These are phyloP conservation scores for Waltergamsia citrina DNA, from an alignment of 2,329 filamentous ascomycete genomes.

Conservation along the genomic window DNA sequence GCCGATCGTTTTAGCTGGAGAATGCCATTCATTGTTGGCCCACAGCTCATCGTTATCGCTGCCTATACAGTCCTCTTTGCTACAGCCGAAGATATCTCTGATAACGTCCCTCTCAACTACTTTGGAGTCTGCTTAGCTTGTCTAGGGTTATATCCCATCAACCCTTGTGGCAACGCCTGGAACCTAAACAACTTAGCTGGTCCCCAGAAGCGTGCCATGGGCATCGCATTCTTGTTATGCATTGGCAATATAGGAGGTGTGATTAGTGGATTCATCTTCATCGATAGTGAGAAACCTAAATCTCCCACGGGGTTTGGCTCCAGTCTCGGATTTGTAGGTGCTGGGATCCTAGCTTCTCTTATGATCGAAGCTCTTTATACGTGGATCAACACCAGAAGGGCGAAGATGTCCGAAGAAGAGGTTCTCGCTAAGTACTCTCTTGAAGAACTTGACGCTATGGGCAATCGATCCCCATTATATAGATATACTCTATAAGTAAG, in stretches of 20 bases:
- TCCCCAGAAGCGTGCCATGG: constrained; percentile 16
- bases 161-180: background rate
- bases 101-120: constrained; percentile 20
- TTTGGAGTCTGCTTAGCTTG: constrained; percentile 1
- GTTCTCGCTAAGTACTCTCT: no score
- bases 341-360: no score
- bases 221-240: constrained; percentile 20
- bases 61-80: constrained; percentile 22
- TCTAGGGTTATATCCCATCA: constrained; percentile 7
- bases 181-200: constrained; percentile 12
- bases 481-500: no score
- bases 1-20: constrained; percentile 25
- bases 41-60: constrained; percentile 17
- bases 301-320: background rate
- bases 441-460: no score
- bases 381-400: no score
- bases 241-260: constrained; percentile 1
- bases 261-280: background rate
- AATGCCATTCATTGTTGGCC: constrained; percentile 25
- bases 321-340: background rate
- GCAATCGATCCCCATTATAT: no score
- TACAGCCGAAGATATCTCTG: constrained; percentile 19
- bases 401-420: no score
- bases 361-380: no score
- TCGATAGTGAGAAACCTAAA: background rate